Evolutionary conservation across 176 grass and related monocot genomes (phyloP), one percentile per base, ranked within the genome.

Genomic region (Lolium perenne): DNA sequence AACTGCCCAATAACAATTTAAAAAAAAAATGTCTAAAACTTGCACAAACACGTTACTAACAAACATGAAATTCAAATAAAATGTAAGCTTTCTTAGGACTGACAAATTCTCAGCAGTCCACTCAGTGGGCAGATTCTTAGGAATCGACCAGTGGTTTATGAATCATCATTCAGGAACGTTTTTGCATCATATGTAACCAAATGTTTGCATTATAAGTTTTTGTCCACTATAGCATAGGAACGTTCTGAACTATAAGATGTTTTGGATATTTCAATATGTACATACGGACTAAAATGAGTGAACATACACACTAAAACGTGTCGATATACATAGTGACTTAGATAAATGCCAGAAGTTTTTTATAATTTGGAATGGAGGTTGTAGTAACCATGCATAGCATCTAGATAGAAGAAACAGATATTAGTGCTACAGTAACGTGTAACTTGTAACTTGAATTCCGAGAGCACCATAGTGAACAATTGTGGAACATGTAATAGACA

Each of bases 351-450:
- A 35, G 32, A 35, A 35, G 32, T 35, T 35, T 35, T 35, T 35
- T 35, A 35, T 35, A 35, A 35, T 35, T 35, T 35, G 32, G 32
- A 35, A 35, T 35, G 32, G 32, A 35, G 32, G 32, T 35, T 35
- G 32, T 35, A 85, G 23, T 46, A 85, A 32, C 58, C 77, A 57
- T 56, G 45, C 17, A 69, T 84, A 87, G 23, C 80, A 67, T 74
- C 45, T 32, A 70, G 6, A 75, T 46, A 38, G 79, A 68, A 80
- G 58, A 59, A 38, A 61, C 3, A 53, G 25, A 8, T 20, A 57
- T 46, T 70, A 14, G 18, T 62, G 26, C 68, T 74, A 68, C 22
- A 46, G 13, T 18, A 50, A 14, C 13, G n/a, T 16, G 23, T 51
- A 50, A 14, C 18, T 26, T 16, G 23, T 51, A 58, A 46, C 50